Evolutionary conservation across 495 filamentous ascomycete species (phyloP).

Genomic region (Pyrenula massariospora): DNA sequence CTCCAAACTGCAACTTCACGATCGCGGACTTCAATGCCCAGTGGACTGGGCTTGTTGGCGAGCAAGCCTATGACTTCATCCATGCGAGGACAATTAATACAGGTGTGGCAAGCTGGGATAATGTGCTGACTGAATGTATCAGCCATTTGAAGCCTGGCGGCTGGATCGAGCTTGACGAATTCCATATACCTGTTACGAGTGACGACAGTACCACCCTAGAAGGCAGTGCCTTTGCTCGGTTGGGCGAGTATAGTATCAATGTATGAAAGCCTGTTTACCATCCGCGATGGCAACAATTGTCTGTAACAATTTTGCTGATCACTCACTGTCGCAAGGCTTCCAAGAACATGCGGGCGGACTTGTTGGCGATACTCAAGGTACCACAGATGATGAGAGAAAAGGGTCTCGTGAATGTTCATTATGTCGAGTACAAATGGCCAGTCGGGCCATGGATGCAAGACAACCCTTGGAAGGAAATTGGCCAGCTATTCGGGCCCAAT

Average conservation of each 20-base stretch:
- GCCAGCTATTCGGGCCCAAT: not conserved
- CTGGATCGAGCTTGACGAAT: constrained; percentile 40
- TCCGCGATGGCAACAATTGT: too few species aligned
- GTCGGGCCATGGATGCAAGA: not conserved
- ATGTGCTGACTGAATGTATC: constrained; percentile 28
- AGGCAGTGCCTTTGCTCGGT: not conserved
- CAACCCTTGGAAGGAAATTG: not conserved
- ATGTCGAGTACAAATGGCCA: not conserved
- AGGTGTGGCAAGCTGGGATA: constrained; percentile 34
- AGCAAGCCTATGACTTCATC: constrained; percentile 38
- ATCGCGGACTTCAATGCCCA: constrained; percentile 42
- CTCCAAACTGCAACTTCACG: constrained; percentile 40
- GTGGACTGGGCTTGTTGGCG: constrained; percentile 22
- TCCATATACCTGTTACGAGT: not conserved
- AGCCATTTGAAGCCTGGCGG: constrained; percentile 32
- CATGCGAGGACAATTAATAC: constrained; percentile 37
- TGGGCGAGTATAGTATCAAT: not conserved
- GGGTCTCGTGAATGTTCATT: not conserved
- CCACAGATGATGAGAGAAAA: not conserved
- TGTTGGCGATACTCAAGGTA: not conserved
- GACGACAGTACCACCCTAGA: not conserved
- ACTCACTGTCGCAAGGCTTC: too few species aligned
- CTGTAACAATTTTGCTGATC: too few species aligned
- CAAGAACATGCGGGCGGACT: not conserved
- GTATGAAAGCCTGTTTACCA: not conserved